Conservation (phyloP, 257 asterid species). For the Fraxinus pennsylvanica region DNA sequence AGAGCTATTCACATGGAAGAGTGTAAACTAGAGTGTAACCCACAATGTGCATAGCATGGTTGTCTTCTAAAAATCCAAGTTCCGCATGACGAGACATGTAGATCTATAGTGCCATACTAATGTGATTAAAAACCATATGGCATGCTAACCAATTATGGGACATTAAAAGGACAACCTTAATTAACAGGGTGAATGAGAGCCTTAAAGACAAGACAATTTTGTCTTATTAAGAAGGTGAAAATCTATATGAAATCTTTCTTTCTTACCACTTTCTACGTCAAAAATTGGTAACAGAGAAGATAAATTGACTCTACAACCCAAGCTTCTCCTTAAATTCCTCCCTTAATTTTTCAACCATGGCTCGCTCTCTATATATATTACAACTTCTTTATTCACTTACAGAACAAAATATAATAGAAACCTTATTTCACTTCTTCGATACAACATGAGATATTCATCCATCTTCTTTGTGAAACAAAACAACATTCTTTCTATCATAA, state of each 20-base stretch:
- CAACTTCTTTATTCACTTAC: conserved; percentile 20
- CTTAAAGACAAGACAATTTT: conserved; percentile 27
- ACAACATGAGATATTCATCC: conserved; percentile 32
- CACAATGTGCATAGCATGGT: neutral
- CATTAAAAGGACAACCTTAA: conserved; percentile 8
- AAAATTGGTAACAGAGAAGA: conserved; percentile 33
- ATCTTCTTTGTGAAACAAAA: conserved; percentile 21
- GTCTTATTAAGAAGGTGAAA: conserved; percentile 35
- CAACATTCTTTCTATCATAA: conserved; percentile 33
- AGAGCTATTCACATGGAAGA: too few species aligned
- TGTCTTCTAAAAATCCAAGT: conserved; percentile 27
- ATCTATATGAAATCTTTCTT: conserved; percentile 47
- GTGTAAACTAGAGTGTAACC: too few species aligned
- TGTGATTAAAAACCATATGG: neutral
- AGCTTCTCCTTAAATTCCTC: conserved; percentile 53
- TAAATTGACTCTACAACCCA: conserved; percentile 57
- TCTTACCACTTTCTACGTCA: conserved; percentile 31
- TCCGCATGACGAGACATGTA: neutral
- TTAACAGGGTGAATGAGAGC: conserved; percentile 36
- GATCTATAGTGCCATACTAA: neutral
- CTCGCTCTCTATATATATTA: conserved; percentile 18
- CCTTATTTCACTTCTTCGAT: neutral
- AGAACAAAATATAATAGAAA: conserved; percentile 29
- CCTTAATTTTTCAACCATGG: conserved; percentile 32
- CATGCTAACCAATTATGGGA: neutral